phyloP scores from a whole-genome alignment of 345 rosid genomes.

The Melaleuca quinquenervia region DNA sequence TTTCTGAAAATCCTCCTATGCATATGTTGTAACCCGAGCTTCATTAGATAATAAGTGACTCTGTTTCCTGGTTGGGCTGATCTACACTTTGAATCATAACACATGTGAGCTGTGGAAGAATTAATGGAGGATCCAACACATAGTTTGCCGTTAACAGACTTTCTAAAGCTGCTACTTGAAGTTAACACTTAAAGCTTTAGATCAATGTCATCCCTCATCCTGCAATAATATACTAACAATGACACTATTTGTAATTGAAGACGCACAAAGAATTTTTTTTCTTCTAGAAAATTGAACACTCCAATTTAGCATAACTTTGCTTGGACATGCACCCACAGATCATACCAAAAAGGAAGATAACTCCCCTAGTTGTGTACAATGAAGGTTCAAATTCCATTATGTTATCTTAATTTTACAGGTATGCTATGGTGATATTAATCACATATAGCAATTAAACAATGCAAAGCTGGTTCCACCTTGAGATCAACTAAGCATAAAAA shows the following conservation, averaged over 20 bases:
- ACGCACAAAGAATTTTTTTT: background rate
- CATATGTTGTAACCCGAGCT: background rate
- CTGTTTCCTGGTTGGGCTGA: background rate
- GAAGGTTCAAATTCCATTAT: background rate
- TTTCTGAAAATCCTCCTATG: background rate
- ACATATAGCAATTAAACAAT: background rate
- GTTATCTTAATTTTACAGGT: background rate
- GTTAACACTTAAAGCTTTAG: background rate
- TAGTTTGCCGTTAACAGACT: background rate
- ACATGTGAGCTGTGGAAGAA: background rate
- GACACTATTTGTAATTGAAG: background rate
- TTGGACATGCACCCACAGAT: background rate
- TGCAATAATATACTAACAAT: background rate
- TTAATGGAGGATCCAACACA: background rate
- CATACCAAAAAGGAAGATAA: background rate
- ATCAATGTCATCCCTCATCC: background rate
- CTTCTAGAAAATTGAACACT: background rate
- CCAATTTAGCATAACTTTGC: background rate
- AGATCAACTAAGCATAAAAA: background rate
- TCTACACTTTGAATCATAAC: background rate
- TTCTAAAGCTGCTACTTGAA: background rate
- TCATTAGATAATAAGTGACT: background rate
- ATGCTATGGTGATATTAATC: background rate
- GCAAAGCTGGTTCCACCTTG: background rate
- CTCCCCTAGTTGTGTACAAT: background rate